Percentiles rank a stretch among this genome's conserved stretches.
These are phyloP conservation scores for Paradendryphiella salina DNA, from an alignment of 2,329 filamentous ascomycete genomes.

Conservation along the genomic window DNA sequence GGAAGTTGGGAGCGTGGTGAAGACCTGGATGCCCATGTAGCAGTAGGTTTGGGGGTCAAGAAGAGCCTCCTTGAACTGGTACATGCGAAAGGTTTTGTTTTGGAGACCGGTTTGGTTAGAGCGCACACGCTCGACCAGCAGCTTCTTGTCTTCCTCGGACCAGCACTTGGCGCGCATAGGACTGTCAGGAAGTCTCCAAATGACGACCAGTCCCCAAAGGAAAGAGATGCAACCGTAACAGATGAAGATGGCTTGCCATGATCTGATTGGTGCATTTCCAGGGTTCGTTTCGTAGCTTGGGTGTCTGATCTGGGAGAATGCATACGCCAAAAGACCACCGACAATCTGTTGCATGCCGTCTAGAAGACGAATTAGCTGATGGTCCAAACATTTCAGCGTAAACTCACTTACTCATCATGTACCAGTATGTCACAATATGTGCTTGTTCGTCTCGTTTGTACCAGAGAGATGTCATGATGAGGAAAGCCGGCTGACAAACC, in stretches of 20 bases:
- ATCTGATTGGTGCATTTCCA: conserved; percentile 56
- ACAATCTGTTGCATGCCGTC: conserved; percentile 72
- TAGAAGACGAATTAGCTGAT: conserved; percentile 3
- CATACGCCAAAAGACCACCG: conserved; percentile 67
- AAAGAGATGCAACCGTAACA: conserved; percentile 66
- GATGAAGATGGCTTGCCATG: conserved; percentile 72
- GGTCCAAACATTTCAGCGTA: not conserved
- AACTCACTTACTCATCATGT: conserved; percentile 63
- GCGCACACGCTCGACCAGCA: conserved; percentile 55
- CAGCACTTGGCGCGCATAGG: conserved; percentile 74
- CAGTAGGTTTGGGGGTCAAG: conserved; percentile 64
- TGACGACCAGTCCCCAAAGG: conserved; percentile 64
- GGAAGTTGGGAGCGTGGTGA: conserved; percentile 72
- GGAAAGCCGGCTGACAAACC: conserved; percentile 68
- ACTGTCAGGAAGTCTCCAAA: conserved; percentile 55
- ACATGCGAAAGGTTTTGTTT: conserved; percentile 55
- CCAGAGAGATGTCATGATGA: conserved; percentile 71
- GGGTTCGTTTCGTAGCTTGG: conserved; percentile 15
- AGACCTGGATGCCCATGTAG: conserved; percentile 66
- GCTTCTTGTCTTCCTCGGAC: conserved; percentile 65
- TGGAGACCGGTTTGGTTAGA: conserved; percentile 53
- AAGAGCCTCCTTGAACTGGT: conserved; percentile 62
- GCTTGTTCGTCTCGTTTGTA: conserved; percentile 71
- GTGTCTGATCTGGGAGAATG: conserved; percentile 38
- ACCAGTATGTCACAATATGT: conserved; percentile 69